Evolutionary conservation across 805 yeast genomes (phyloP).

Genomic region (Candida caryicola): DNA sequence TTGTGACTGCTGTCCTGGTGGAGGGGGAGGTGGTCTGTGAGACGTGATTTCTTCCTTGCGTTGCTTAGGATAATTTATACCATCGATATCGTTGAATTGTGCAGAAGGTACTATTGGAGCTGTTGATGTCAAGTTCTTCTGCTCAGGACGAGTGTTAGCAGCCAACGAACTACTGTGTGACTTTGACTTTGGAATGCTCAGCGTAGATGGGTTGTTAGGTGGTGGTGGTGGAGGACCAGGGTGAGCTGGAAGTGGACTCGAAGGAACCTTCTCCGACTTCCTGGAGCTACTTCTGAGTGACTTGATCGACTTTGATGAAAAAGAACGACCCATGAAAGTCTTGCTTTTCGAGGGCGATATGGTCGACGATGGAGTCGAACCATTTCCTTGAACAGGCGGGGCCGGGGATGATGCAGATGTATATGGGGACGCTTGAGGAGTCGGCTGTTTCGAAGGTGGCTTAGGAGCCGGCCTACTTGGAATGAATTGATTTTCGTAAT

Average conservation of each 20-base stretch:
- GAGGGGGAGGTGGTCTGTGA: slow-evolving; percentile 45
- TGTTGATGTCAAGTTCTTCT: slow-evolving; percentile 28
- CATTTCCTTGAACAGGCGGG: slow-evolving; percentile 2
- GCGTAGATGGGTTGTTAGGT: slow-evolving; percentile 14
- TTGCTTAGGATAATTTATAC: slow-evolving; percentile 15
- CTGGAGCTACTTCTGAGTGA: slow-evolving; percentile 25
- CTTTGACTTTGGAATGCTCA: slow-evolving; percentile 38
- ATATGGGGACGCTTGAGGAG: slow-evolving; percentile 7
- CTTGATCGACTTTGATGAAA: slow-evolving; percentile 38
- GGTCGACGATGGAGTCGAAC: slow-evolving; percentile 12
- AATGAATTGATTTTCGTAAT: slow-evolving; percentile 46
- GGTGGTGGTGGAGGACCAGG: slow-evolving; percentile 14
- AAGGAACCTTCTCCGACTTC: slow-evolving; percentile 17
- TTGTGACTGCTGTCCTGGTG: slow-evolving; percentile 18
- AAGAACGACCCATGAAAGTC: slow-evolving; percentile 31
- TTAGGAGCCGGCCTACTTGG: slow-evolving; percentile 70
- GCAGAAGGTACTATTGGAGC: slow-evolving; percentile 36
- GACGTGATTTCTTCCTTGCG: slow-evolving; percentile 27
- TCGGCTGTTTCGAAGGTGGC: slow-evolving; percentile 37
- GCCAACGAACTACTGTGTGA: slow-evolving; percentile 40
- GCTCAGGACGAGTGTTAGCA: slow-evolving; percentile 19
- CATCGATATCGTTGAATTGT: slow-evolving; percentile 20
- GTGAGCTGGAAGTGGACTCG: slow-evolving; percentile 1
- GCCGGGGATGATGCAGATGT: slow-evolving; percentile 6
- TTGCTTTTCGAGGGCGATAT: slow-evolving; percentile 13